Base-by-base conservation (phyloP, 257 asterid species). In the Forsythia suspensa region DNA sequence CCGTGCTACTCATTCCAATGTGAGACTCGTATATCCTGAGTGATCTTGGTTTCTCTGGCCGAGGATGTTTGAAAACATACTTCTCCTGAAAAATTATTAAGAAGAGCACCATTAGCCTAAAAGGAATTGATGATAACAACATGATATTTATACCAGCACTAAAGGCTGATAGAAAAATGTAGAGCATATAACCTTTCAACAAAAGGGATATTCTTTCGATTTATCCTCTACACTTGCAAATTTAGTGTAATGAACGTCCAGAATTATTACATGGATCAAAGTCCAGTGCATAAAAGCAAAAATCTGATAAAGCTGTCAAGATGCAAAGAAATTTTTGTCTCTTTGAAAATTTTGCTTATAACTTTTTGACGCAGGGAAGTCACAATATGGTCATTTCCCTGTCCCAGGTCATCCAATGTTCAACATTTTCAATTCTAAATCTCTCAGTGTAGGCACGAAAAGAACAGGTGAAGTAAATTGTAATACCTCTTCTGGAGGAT, bases 1-100 rank as follows among this genome's bases (percentile, higher is more conserved):
- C 99, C 93, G 85, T 91, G 79, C 99, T 96, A 85, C 99, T 96
- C 99, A 96, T 96, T 87, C 99, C 99, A 75, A 96, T 92, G 83
- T 96, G 99, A 76, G 89, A 75, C 83, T 96, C 99, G 16, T 96
- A 96, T 83, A 96, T 92, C 80, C 99, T 80, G 70, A 96, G 90
- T 70, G 99, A 96, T 71, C 90, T 87, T 66, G 99, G 99, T 90
- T 84, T 96, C 87, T 85, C 81, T 5, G 99, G 98, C 85, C 92
- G 94, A 75, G 97, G 96, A 84, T 94, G 97, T 76, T 88, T 85
- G 81, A 96, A 96, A 68, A 85, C 79, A 82, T 92, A 86, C 79
- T 79, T 94, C 82, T 94, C 99, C 99, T 96, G 92, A 82, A 81
- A 87, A 82, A 70, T 51, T 80, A 76, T 75, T 48, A 77, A 36